phyloP scores from a whole-genome alignment of 2,329 filamentous ascomycete genomes.

The Fusarium robinianum region DNA sequence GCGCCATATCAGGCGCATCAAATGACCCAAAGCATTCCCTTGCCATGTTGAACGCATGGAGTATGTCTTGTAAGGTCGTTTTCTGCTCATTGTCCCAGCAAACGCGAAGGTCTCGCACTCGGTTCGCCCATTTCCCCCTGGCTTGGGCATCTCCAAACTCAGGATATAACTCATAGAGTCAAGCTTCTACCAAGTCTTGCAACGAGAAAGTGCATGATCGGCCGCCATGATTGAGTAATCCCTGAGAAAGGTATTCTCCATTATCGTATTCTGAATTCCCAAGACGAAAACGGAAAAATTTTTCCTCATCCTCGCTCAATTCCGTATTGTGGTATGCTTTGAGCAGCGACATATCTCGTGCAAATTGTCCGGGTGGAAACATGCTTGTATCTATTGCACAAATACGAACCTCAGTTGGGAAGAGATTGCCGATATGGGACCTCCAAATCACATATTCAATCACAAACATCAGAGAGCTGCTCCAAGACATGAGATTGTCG shows the following conservation, averaged over 20 bases:
- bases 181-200: background rate
- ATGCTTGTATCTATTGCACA: slow-evolving; percentile 1
- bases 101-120: background rate
- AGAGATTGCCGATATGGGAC: background rate
- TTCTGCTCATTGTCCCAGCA: background rate
- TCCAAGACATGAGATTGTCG: slow-evolving; percentile 7
- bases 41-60: background rate
- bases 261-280: background rate
- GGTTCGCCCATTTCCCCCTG: slow-evolving; percentile 1
- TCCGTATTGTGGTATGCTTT: background rate
- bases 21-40: background rate
- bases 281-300: slow-evolving; percentile 5
- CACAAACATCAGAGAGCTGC: slow-evolving; percentile 3
- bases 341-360: background rate
- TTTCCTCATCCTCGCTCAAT: background rate
- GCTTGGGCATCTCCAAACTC: background rate
- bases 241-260: slow-evolving; percentile 6
- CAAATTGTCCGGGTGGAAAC: slow-evolving; percentile 4
- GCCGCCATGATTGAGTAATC: background rate
- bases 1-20: background rate
- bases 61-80: background rate
- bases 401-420: background rate
- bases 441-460: slow-evolving; percentile 7
- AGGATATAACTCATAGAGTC: background rate
- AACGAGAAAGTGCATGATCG: slow-evolving; percentile 1